Evolutionary conservation across 768 basidiomycete species (phyloP).

Genomic region (Leccinum subgranulosum): DNA sequence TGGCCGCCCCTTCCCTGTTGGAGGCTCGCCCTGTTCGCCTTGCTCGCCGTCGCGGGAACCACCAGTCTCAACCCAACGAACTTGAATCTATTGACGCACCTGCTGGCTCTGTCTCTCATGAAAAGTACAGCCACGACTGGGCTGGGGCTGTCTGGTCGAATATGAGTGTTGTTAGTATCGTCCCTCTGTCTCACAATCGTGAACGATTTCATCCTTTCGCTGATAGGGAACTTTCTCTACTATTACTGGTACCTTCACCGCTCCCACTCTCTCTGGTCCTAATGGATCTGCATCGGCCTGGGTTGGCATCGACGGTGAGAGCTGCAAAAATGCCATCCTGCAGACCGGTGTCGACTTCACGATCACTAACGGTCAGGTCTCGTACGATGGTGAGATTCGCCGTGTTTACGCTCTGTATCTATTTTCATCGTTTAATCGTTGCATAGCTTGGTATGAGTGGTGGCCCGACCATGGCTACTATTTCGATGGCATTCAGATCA

Average conservation of each 20-base stretch:
- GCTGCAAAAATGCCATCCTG: not conserved
- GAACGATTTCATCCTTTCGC: not conserved
- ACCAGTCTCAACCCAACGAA: not conserved
- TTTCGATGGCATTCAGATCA: not conserved
- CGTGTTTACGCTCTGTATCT: no score
- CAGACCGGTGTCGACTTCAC: not conserved
- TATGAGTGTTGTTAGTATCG: no score
- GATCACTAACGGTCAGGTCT: not conserved
- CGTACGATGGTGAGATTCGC: not conserved
- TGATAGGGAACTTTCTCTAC: not conserved
- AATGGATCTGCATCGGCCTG: not conserved
- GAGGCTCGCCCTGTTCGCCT: not conserved
- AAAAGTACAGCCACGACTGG: conserved; percentile 19
- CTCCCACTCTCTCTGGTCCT: not conserved
- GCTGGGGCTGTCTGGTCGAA: conserved; percentile 3
- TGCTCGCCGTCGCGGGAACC: not conserved
- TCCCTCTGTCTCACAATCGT: not conserved
- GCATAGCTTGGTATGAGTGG: not conserved
- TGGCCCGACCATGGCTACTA: not conserved
- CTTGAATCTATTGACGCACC: not conserved
- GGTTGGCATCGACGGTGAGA: not conserved
- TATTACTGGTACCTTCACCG: not conserved
- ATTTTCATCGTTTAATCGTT: no score
- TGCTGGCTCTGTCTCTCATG: conserved; percentile 1
- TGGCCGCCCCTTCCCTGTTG: conserved; percentile 6